Percentiles rank a stretch among this genome's conserved stretches.
Evolutionary conservation across 2,329 filamentous ascomycete genomes (phyloP).

Genomic region (Aureobasidium pullulans): DNA sequence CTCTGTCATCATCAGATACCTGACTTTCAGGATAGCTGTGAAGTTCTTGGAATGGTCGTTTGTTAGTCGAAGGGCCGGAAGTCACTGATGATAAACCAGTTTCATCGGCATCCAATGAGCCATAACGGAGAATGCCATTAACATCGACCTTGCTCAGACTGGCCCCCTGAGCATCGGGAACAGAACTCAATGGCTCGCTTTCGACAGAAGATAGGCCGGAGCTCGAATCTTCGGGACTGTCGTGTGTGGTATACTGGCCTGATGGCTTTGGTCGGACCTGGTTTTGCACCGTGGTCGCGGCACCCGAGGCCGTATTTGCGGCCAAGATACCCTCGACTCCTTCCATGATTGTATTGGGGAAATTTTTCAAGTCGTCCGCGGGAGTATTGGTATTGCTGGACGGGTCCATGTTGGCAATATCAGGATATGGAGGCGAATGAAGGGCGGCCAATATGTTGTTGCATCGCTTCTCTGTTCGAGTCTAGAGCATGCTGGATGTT

Average conservation of each 20-base stretch:
- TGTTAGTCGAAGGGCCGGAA: slow-evolving; percentile 13
- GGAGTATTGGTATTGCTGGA: background rate
- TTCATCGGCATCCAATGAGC: slow-evolving; percentile 15
- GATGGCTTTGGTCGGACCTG: slow-evolving; percentile 1
- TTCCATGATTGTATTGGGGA: background rate
- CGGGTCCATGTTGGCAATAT: slow-evolving; percentile 6
- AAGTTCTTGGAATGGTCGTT: slow-evolving; percentile 12
- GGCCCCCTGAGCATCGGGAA: slow-evolving; percentile 2
- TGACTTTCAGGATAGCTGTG: slow-evolving; percentile 13
- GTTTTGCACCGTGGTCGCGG: background rate
- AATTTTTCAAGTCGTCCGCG: background rate
- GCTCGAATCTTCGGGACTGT: slow-evolving; percentile 5
- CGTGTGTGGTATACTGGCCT: background rate
- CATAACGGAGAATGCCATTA: slow-evolving; percentile 13
- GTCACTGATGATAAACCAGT: slow-evolving; percentile 17
- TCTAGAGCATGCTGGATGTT: background rate
- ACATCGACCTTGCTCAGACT: slow-evolving; percentile 14
- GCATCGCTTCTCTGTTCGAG: background rate
- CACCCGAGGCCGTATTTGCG: background rate
- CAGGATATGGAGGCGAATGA: slow-evolving; percentile 9
- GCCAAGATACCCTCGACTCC: background rate
- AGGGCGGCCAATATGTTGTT: background rate
- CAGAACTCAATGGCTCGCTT: slow-evolving; percentile 3
- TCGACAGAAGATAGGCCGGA: slow-evolving; percentile 12
- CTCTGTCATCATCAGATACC: slow-evolving; percentile 3